Base-by-base conservation (phyloP, 116 monocot genomes). In the Papilionanthe hybrid region DNA sequence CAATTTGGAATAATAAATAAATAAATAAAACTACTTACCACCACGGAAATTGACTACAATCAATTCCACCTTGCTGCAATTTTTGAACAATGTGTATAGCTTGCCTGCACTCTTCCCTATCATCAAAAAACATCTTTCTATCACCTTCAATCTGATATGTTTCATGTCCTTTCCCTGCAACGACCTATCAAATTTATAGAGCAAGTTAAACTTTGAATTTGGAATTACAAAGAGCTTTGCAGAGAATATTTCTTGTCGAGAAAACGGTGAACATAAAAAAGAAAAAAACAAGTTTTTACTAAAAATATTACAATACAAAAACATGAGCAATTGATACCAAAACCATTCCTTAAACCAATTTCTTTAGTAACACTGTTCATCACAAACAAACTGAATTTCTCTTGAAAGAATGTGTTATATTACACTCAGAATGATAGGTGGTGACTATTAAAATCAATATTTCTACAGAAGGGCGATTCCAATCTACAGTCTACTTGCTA, bases 91-190 rank as follows among this genome's bases (percentile, higher is more conserved):
- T 90, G 58, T 84, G 90, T 65, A 96, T 81, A 56, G 93, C 95
- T 89, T 96, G 91, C 79, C 95, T 89, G 60, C 93, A 93, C 79
- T 96, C 93, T 83, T 91, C 90, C 71, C 93, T 88, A 77, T 96
- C 95, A 86, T 96, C 95, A 87, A 96, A 93, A 68, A 90, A 93
- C 19, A 90, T 84, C 66, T 87, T 85, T 76, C 88, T 93, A 78
- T 90, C 91, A 42, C 90, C 95, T 84, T 91, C 93, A 77, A 93
- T 85, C 76, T 96, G 93, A 87, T 91, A 85, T 81, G 89, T 81
- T 84, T 95, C 93, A 80, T 93, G 92, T 5, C 95, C 95, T 87
- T 95, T 95, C 44, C 95, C 95, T 72, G 95, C 87, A 88, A 95
- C 83, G 72, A 95, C 87, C 95, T 95, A 84, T 47, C 84, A 65